Evolutionary conservation across 768 basidiomycete genomes (phyloP).

Genomic region (Podaxis sp.): DNA sequence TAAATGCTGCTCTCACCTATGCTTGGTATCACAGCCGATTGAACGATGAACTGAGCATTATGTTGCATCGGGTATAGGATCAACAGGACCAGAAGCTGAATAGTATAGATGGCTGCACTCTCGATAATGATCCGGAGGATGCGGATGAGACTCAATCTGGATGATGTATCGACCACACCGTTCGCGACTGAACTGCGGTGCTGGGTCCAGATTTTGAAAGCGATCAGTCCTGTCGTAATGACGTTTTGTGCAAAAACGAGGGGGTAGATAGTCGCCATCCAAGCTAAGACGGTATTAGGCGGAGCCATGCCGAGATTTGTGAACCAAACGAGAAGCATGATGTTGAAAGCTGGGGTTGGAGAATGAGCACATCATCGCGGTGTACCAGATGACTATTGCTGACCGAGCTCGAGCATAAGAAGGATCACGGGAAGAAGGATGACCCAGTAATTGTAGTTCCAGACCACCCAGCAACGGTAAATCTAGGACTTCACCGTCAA

Average conservation of each 20-base stretch:
- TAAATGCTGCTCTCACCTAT: conserved; percentile 23
- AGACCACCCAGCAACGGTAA: conserved; percentile 30
- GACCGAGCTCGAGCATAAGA: conserved; percentile 20
- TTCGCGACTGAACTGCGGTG: conserved; percentile 23
- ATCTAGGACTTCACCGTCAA: conserved; percentile 20
- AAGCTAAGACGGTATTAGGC: conserved; percentile 11
- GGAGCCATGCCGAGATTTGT: conserved; percentile 18
- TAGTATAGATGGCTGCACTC: conserved; percentile 31
- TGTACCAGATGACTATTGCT: conserved; percentile 16
- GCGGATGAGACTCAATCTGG: conserved; percentile 19
- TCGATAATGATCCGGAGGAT: conserved; percentile 31
- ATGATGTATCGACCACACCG: conserved; percentile 19
- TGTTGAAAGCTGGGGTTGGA: conserved; percentile 19
- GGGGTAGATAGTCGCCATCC: conserved; percentile 27
- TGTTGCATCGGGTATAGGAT: conserved; percentile 25
- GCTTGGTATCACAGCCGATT: conserved; percentile 26
- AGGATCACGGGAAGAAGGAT: conserved; percentile 25
- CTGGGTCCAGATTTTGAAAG: conserved; percentile 27
- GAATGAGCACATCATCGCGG: neutral
- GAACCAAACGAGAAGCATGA: conserved; percentile 27
- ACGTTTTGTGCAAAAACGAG: conserved; percentile 27
- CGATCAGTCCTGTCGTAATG: conserved; percentile 29
- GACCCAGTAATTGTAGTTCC: conserved; percentile 23
- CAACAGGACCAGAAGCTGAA: conserved; percentile 27
- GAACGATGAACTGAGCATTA: conserved; percentile 28